Evolutionary conservation across 2,329 filamentous ascomycete species (phyloP).

Genomic region (Clarireedia monteithiana): DNA sequence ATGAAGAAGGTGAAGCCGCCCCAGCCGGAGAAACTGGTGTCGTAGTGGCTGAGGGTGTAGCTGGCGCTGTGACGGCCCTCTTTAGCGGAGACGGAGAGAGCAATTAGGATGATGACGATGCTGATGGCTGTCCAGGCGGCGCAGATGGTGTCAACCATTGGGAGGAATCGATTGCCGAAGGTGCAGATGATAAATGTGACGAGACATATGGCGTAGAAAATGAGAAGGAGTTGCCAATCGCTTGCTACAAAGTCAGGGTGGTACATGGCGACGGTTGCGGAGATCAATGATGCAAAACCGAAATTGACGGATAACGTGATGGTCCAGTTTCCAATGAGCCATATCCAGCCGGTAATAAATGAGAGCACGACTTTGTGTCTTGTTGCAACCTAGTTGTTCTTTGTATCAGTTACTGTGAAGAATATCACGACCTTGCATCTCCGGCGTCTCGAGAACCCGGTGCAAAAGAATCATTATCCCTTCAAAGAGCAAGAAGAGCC

Average conservation of each 20-base stretch:
- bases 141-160: slow-evolving; percentile 51
- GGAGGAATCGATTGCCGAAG: slow-evolving; percentile 60
- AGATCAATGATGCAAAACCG: slow-evolving; percentile 50
- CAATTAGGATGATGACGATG: slow-evolving; percentile 50
- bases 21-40: slow-evolving; percentile 48
- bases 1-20: slow-evolving; percentile 55
- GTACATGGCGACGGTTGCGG: slow-evolving; percentile 44
- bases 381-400: slow-evolving; percentile 38
- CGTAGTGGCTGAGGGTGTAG: slow-evolving; percentile 49
- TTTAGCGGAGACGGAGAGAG: slow-evolving; percentile 45
- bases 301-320: slow-evolving; percentile 81
- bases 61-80: slow-evolving; percentile 43
- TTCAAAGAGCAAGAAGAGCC: not conserved
- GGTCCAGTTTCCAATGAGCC: slow-evolving; percentile 71
- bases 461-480: no score
- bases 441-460: not conserved
- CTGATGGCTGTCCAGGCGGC: slow-evolving; percentile 46
- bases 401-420: not conserved
- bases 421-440: not conserved
- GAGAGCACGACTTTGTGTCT: slow-evolving; percentile 54
- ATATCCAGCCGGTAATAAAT: slow-evolving; percentile 70
- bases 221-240: slow-evolving; percentile 60
- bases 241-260: slow-evolving; percentile 44
- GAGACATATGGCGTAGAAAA: slow-evolving; percentile 63
- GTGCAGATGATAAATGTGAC: slow-evolving; percentile 57